A percentile compares a stretch with the other conserved stretches of the same genome.
phyloP scores from a whole-genome alignment of 306 rosid species.

The Quercus mongolica region DNA sequence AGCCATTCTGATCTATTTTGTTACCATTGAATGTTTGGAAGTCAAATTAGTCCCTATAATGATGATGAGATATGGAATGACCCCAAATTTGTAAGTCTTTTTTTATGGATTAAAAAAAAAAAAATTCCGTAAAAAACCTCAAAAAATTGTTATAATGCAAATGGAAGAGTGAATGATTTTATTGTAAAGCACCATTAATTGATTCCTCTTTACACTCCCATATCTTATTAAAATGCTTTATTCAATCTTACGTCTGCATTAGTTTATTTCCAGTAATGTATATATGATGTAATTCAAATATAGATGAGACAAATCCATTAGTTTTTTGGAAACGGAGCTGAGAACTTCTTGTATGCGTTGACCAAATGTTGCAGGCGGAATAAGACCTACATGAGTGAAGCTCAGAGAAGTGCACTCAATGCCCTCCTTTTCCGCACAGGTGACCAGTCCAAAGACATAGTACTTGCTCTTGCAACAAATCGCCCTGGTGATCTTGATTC shows the following conservation, averaged over 20 bases:
- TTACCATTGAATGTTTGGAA: too few relatives aligned
- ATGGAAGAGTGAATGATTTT: too few relatives aligned
- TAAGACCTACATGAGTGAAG: conserved; percentile 98
- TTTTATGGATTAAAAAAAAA: too few relatives aligned
- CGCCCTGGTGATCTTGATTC: conserved; percentile 98
- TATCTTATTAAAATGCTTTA: background rate
- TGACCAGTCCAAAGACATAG: conserved; percentile 97
- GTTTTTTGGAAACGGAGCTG: background rate
- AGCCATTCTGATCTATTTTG: too few relatives aligned
- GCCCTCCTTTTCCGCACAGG: conserved; percentile 98
- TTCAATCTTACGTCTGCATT: background rate
- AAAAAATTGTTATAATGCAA: too few relatives aligned
- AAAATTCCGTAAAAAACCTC: too few relatives aligned
- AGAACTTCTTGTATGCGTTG: conserved; percentile 20
- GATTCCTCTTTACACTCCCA: background rate
- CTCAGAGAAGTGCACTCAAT: conserved; percentile 97
- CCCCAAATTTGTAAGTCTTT: too few relatives aligned
- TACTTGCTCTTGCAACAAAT: conserved; percentile 95
- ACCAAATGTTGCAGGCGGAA: conserved; percentile 68
- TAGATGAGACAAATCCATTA: background rate
- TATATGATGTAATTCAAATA: background rate
- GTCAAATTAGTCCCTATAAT: too few relatives aligned
- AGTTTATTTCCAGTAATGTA: background rate
- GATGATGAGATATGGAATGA: too few relatives aligned
- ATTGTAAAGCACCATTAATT: background rate